These are phyloP conservation scores for Chytriomyces confervae DNA, from an alignment of 192 early-diverging fungal genomes.

Conservation along the genomic window DNA sequence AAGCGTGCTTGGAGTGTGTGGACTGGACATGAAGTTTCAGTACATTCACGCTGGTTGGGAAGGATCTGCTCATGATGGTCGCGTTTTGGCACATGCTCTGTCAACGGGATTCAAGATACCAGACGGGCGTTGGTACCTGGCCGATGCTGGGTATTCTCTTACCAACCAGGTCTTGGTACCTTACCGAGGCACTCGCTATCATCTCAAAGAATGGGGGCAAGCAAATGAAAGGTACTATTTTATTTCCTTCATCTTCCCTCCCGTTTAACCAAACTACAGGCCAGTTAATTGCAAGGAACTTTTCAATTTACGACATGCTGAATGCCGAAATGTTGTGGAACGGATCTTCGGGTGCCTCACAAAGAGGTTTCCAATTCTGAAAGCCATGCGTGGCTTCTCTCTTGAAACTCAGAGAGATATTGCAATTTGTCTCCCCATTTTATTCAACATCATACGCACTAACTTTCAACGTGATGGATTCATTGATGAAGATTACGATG, in stretches of 20 bases:
- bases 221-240: neutral
- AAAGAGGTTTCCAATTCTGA: slow-evolving; percentile 28
- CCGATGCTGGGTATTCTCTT: slow-evolving; percentile 21
- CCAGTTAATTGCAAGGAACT: neutral
- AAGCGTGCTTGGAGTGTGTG: slow-evolving; percentile 23
- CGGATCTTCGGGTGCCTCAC: slow-evolving; percentile 13
- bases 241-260: neutral
- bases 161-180: slow-evolving; percentile 9
- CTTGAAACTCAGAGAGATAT: slow-evolving; percentile 11
- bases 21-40: slow-evolving; percentile 22
- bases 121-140: slow-evolving; percentile 20
- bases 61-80: slow-evolving; percentile 30
- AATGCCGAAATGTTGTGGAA: slow-evolving; percentile 10
- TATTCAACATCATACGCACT: slow-evolving; percentile 27
- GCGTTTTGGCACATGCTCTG: slow-evolving; percentile 15
- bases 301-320: slow-evolving; percentile 7
- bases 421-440: neutral
- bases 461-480: neutral
- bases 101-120: slow-evolving; percentile 20
- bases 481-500: too few species aligned
- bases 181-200: slow-evolving; percentile 32
- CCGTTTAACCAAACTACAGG: neutral
- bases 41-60: slow-evolving; percentile 26
- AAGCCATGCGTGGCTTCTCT: slow-evolving; percentile 8
- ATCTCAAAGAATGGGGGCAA: slow-evolving; percentile 27